These are phyloP conservation scores for Pleurotus tuber-regium DNA, from an alignment of 768 basidiomycete genomes.

Conservation along the genomic window DNA sequence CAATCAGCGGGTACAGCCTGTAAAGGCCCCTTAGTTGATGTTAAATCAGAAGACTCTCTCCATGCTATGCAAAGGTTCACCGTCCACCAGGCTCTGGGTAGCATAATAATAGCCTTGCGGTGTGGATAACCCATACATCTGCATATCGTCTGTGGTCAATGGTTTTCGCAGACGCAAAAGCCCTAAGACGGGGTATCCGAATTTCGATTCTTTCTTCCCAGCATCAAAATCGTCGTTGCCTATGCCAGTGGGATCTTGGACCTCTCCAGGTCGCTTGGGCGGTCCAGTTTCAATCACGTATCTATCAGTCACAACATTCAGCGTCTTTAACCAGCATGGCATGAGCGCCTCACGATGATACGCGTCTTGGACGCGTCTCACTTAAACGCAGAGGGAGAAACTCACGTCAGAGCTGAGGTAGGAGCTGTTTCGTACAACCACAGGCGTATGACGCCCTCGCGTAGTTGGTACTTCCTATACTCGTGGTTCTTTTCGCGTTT, in stretches of 20 bases:
- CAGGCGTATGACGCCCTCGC: constrained; percentile 23
- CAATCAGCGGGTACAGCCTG: too few relatives aligned
- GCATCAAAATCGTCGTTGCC: constrained; percentile 36
- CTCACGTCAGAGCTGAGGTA: constrained; percentile 27
- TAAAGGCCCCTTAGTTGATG: too few relatives aligned
- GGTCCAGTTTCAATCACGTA: constrained; percentile 23
- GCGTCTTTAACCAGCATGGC: neutral
- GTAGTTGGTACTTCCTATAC: constrained; percentile 29
- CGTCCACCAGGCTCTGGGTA: constrained; percentile 24
- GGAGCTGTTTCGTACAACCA: constrained; percentile 31
- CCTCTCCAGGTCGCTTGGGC: constrained; percentile 30
- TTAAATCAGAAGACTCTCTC: constrained; percentile 23
- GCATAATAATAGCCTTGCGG: constrained; percentile 25
- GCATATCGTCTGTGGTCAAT: constrained; percentile 18
- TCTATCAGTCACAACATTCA: constrained; percentile 9
- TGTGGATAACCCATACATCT: constrained; percentile 20
- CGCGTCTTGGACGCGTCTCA: neutral
- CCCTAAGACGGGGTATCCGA: constrained; percentile 28
- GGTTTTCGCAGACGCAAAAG: constrained; percentile 24
- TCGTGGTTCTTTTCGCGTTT: constrained; percentile 34
- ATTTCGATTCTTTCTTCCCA: constrained; percentile 26
- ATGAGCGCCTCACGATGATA: too few relatives aligned
- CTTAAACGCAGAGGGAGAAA: constrained; percentile 1
- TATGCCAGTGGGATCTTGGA: constrained; percentile 26
- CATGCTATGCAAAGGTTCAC: constrained; percentile 20